Percentiles rank a stretch among this genome's conserved stretches.
phyloP scores from a whole-genome alignment of 345 rosid species.

The Melaleuca quinquenervia region DNA sequence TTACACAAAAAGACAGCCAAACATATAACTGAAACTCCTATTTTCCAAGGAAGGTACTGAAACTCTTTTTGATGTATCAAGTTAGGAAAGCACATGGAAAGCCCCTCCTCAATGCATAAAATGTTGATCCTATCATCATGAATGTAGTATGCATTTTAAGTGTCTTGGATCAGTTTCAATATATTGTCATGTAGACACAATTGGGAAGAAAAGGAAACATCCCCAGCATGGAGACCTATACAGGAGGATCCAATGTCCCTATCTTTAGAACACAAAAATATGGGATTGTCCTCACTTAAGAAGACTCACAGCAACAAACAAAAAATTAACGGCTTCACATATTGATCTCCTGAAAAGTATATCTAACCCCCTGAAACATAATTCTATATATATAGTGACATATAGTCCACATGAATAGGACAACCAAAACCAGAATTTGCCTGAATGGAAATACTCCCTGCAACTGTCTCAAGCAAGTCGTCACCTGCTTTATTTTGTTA shows the following conservation, averaged over 20 bases:
- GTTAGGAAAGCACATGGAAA: not conserved
- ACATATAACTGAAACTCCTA: not conserved
- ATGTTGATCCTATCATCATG: not conserved
- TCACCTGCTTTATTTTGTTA: not conserved
- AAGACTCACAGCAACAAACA: not conserved
- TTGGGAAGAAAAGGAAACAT: not conserved
- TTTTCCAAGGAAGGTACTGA: not conserved
- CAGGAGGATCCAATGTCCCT: not conserved
- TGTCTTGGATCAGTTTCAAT: not conserved
- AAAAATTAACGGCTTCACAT: not conserved
- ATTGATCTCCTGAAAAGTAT: not conserved
- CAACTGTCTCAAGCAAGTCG: not conserved
- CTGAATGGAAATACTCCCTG: not conserved
- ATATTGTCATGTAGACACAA: not conserved
- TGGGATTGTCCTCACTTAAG: not conserved
- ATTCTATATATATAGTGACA: not conserved
- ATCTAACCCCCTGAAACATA: not conserved
- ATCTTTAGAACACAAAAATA: not conserved
- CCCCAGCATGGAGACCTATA: not conserved
- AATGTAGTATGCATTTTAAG: not conserved
- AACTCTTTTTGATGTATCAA: not conserved
- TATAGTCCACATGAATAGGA: not conserved
- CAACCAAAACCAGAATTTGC: not conserved
- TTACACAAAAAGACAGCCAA: not conserved
- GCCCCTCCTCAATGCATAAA: not conserved